Percentiles rank a stretch among this genome's conserved stretches.
Conservation (phyloP, 768 basidiomycete genomes). For the Boletus tomentosulus region DNA sequence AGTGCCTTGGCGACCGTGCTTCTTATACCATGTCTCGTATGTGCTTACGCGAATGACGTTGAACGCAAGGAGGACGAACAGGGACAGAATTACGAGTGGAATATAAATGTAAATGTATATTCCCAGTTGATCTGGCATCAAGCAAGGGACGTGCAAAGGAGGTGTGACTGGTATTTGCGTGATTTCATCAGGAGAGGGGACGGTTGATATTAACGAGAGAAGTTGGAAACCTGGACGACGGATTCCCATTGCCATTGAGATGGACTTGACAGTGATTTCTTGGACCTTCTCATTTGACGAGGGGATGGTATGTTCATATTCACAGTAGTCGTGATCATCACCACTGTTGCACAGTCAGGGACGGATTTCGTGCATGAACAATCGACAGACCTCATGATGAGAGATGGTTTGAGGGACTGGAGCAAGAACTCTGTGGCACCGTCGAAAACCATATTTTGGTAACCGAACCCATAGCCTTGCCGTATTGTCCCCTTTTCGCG, state of each 20-base stretch:
- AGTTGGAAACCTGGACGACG: slow-evolving; percentile 85
- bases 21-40: slow-evolving; percentile 6
- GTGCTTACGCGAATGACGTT: slow-evolving; percentile 19
- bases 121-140: slow-evolving; percentile 79
- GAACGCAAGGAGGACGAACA: slow-evolving; percentile 41
- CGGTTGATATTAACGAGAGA: slow-evolving; percentile 59
- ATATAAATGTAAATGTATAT: slow-evolving; percentile 75
- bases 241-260: slow-evolving; percentile 89
- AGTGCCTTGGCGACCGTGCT: slow-evolving; percentile 5
- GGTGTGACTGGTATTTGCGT: slow-evolving; percentile 29
- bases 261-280: slow-evolving; percentile 85
- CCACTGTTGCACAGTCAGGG: slow-evolving; percentile 47
- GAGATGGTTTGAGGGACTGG: slow-evolving; percentile 53
- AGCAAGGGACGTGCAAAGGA: slow-evolving; percentile 60
- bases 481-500: slow-evolving; percentile 74
- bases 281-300: slow-evolving; percentile 33
- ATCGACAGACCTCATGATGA: slow-evolving; percentile 66
- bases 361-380: neutral
- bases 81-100: slow-evolving; percentile 59
- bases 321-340: slow-evolving; percentile 96
- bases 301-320: slow-evolving; percentile 50
- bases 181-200: slow-evolving; percentile 23
- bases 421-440: slow-evolving; percentile 66
- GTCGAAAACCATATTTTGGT: slow-evolving; percentile 78
- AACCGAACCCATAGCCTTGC: slow-evolving; percentile 72